Percentiles rank a stretch among this genome's conserved stretches.
phyloP scores from a whole-genome alignment of 1,139 yeast species.

The Entelexis paramagnoliae region DNA sequence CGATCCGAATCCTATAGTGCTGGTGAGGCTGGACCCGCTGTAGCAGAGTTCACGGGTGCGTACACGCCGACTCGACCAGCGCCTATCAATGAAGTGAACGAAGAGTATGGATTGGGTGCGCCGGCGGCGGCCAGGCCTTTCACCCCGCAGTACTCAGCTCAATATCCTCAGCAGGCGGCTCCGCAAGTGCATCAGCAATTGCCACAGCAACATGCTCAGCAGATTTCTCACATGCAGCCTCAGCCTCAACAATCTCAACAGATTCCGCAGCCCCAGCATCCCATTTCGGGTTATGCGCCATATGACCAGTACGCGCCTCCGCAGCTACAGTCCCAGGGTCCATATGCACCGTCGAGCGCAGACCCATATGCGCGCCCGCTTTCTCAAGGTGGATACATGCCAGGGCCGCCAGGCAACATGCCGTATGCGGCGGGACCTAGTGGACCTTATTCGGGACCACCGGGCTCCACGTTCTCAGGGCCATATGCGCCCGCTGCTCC shows the following conservation, averaged over 20 bases:
- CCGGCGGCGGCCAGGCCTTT: not conserved
- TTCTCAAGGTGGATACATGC: not conserved
- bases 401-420: not conserved
- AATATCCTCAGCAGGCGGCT: not conserved
- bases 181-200: not conserved
- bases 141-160: not conserved
- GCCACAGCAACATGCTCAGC: not conserved
- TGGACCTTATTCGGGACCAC: not conserved
- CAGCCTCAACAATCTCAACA: not conserved
- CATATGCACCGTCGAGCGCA: not conserved
- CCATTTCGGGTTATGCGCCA: not conserved
- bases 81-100: constrained; percentile 11
- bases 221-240: not conserved
- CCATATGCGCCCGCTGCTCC: not conserved
- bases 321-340: not conserved
- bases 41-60: not conserved
- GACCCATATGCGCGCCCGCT: not conserved
- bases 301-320: not conserved
- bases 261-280: not conserved
- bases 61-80: not conserved
- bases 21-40: not conserved
- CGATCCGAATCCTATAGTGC: not conserved
- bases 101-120: constrained; percentile 7
- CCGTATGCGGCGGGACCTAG: not conserved
- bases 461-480: not conserved